phyloP scores from a whole-genome alignment of 225 moss, liverwort and hornwort genomes.

The Physcomitrium patens region DNA sequence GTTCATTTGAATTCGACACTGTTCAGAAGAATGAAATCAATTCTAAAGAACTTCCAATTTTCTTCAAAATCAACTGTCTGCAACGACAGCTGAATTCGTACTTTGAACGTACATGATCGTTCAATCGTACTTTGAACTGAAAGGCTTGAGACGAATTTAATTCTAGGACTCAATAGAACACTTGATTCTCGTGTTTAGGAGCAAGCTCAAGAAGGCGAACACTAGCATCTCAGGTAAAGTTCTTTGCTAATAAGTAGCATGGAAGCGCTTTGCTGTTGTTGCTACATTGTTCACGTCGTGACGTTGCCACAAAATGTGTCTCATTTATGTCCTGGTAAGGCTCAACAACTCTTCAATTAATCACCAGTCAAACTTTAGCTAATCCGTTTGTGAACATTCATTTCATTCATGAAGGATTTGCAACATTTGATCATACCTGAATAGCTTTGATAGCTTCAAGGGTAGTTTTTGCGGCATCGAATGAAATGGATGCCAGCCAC shows the following conservation, averaged over 20 bases:
- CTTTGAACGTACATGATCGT: too few relatives aligned
- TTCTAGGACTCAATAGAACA: background rate
- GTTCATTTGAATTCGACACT: too few relatives aligned
- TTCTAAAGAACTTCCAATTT: too few relatives aligned
- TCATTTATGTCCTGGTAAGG: conserved; percentile 69
- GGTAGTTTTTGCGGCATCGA: conserved; percentile 76
- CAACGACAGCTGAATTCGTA: too few relatives aligned
- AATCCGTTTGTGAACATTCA: background rate
- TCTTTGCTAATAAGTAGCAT: conserved; percentile 93
- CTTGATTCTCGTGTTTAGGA: conserved; percentile 57
- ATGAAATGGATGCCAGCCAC: conserved; percentile 93
- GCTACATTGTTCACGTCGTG: conserved; percentile 73
- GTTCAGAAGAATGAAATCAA: too few relatives aligned
- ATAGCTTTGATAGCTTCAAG: conserved; percentile 72
- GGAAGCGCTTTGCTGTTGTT: conserved; percentile 58
- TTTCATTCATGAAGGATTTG: background rate
- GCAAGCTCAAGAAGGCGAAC: conserved; percentile 69
- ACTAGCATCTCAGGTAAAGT: conserved; percentile 82
- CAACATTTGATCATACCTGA: conserved; percentile 48
- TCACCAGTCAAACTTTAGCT: background rate
- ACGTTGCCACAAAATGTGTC: conserved; percentile 68
- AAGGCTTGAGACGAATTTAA: too few relatives aligned
- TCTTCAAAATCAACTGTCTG: too few relatives aligned
- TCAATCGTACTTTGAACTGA: too few relatives aligned
- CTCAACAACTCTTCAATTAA: background rate